Percentiles rank a stretch among this genome's conserved stretches.
Evolutionary conservation across 306 rosid genomes (phyloP).

Genomic region (Notholithocarpus densiflorus): DNA sequence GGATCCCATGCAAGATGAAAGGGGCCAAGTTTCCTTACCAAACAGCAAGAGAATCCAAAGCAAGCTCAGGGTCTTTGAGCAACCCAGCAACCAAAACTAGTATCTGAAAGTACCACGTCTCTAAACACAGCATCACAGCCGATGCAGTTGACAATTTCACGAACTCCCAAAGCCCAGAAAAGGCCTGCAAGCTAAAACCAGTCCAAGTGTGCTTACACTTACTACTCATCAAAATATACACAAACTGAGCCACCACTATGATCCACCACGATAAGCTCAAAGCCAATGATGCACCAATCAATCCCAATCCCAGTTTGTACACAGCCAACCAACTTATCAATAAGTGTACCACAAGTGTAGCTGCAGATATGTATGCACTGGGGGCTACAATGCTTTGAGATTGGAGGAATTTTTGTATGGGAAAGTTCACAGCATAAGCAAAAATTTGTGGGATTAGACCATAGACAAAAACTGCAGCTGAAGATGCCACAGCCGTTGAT

Average conservation of each 20-base stretch:
- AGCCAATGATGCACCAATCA: constrained; percentile 52
- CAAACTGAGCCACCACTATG: constrained; percentile 53
- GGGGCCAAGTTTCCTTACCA: constrained; percentile 37
- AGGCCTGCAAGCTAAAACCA: constrained; percentile 48
- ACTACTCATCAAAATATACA: constrained; percentile 25
- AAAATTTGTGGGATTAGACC: constrained; percentile 76
- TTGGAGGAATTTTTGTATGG: constrained; percentile 75
- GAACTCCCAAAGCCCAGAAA: constrained; percentile 46
- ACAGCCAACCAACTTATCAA: constrained; percentile 52
- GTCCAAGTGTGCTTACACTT: constrained; percentile 51
- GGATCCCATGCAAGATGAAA: background rate
- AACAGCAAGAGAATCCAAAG: constrained; percentile 55
- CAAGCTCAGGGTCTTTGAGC: constrained; percentile 56
- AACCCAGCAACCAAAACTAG: constrained; percentile 63
- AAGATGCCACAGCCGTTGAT: constrained; percentile 31
- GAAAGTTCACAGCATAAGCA: constrained; percentile 73
- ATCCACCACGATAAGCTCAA: constrained; percentile 83
- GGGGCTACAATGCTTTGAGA: constrained; percentile 70
- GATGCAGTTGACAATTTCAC: constrained; percentile 54
- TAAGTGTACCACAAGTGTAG: constrained; percentile 42
- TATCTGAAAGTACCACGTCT: constrained; percentile 68
- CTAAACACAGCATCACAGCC: constrained; percentile 82
- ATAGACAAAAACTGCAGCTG: constrained; percentile 53
- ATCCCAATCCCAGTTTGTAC: constrained; percentile 44
- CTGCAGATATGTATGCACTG: constrained; percentile 52